These are phyloP conservation scores for Truncatella angustata DNA, from an alignment of 2,329 filamentous ascomycete species.

Conservation along the genomic window DNA sequence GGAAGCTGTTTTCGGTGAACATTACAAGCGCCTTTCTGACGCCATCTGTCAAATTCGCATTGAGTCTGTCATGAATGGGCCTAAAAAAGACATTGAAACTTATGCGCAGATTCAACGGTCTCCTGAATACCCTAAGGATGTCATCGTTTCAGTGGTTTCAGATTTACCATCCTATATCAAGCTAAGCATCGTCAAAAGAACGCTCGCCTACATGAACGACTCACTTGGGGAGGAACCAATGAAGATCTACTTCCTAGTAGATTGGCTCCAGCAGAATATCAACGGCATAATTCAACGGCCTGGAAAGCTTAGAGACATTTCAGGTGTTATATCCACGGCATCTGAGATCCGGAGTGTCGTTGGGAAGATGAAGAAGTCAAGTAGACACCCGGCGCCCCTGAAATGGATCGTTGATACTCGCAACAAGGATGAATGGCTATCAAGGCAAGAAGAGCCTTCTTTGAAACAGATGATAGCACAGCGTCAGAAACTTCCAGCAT, in stretches of 20 bases:
- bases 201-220: conserved; percentile 67
- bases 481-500: conserved; percentile 78
- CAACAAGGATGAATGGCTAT: conserved; percentile 68
- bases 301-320: conserved; percentile 80
- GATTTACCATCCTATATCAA: conserved; percentile 89
- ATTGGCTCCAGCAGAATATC: conserved; percentile 87
- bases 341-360: conserved; percentile 46
- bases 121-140: conserved; percentile 68
- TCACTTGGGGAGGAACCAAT: conserved; percentile 81
- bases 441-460: conserved; percentile 60
- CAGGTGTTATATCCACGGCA: conserved; percentile 69
- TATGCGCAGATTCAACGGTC: conserved; percentile 68
- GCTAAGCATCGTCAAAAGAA: conserved; percentile 79
- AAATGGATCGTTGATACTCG: conserved; percentile 59
- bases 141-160: conserved; percentile 67
- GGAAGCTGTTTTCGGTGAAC: conserved; percentile 80
- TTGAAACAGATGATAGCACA: conserved; percentile 74
- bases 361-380: conserved; percentile 31
- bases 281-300: conserved; percentile 81
- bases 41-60: conserved; percentile 71
- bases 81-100: conserved; percentile 49
- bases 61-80: conserved; percentile 50
- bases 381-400: conserved; percentile 57
- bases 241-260: conserved; percentile 81
- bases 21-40: conserved; percentile 59